These are phyloP conservation scores for Alectoria sarmentosa DNA, from an alignment of 495 filamentous ascomycete species.

Conservation along the genomic window DNA sequence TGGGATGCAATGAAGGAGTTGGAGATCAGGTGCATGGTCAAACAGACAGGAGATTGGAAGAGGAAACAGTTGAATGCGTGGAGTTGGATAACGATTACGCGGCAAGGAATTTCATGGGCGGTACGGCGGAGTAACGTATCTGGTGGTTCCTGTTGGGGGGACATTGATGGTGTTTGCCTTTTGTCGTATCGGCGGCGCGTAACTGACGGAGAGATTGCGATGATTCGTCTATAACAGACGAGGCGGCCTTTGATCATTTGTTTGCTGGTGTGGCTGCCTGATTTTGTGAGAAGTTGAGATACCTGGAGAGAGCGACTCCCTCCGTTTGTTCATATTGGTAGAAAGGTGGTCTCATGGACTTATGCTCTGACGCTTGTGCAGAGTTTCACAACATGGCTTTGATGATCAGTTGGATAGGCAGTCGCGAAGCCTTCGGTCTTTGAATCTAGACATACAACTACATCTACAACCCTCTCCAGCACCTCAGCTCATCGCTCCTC, in stretches of 20 bases:
- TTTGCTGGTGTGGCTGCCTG: background rate
- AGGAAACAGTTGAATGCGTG: background rate
- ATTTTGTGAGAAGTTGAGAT: background rate
- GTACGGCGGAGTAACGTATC: background rate
- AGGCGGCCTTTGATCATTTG: background rate
- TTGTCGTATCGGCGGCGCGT: background rate
- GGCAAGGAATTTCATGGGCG: background rate
- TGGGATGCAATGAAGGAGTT: conserved; percentile 12
- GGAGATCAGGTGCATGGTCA: background rate
- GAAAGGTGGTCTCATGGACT: background rate
- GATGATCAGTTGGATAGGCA: background rate
- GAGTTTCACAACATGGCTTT: background rate
- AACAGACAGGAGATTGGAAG: background rate
- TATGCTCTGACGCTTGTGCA: background rate
- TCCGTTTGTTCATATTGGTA: background rate
- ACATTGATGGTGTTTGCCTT: background rate
- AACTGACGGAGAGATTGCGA: background rate
- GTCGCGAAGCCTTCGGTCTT: background rate
- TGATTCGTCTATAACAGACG: background rate
- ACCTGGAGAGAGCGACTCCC: background rate
- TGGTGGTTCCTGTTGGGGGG: background rate
- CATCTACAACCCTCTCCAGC: background rate
- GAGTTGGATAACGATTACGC: background rate
- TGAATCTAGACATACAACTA: background rate
- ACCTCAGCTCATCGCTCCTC: background rate